A percentile compares a stretch with the other conserved stretches of the same genome.
Conservation (phyloP, 805 yeast species). For the Saturnispora ahearnii region DNA sequence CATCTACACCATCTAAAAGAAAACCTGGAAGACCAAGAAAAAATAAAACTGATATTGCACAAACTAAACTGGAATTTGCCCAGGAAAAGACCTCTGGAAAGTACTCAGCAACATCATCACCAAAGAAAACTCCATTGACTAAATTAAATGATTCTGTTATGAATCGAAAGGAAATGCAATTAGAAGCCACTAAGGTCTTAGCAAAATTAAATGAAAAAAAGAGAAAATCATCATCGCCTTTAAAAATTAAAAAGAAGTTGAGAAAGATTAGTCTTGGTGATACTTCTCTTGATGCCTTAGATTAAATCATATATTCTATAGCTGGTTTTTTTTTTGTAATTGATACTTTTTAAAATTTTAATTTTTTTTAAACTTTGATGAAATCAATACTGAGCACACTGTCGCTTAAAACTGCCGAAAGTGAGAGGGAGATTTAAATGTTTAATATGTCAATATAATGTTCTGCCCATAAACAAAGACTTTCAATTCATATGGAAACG, state of each 20-base stretch:
- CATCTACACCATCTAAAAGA: neutral
- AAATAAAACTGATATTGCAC: neutral
- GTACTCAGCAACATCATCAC: neutral
- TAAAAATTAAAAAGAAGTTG: conserved; percentile 10
- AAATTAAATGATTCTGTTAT: conserved; percentile 8
- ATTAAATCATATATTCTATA: neutral
- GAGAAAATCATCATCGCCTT: conserved; percentile 13
- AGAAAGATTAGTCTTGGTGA: conserved; percentile 11
- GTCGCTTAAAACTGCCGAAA: conserved; percentile 10
- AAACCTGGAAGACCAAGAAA: neutral
- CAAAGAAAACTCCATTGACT: conserved; percentile 6
- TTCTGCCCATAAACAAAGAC: neutral
- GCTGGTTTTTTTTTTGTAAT: neutral
- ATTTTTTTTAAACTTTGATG: no score
- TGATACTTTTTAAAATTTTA: neutral
- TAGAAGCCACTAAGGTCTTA: neutral
- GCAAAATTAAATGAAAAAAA: conserved; percentile 6
- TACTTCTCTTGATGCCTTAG: conserved; percentile 5
- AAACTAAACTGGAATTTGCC: neutral
- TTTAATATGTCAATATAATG: neutral
- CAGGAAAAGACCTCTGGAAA: neutral
- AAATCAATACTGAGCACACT: neutral
- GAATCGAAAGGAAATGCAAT: conserved; percentile 9
- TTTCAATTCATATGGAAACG: neutral
- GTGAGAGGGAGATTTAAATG: neutral